Percentiles rank a stretch among this genome's conserved stretches.
Conservation (phyloP, 345 rosid species). For the Moricandia arvensis region DNA sequence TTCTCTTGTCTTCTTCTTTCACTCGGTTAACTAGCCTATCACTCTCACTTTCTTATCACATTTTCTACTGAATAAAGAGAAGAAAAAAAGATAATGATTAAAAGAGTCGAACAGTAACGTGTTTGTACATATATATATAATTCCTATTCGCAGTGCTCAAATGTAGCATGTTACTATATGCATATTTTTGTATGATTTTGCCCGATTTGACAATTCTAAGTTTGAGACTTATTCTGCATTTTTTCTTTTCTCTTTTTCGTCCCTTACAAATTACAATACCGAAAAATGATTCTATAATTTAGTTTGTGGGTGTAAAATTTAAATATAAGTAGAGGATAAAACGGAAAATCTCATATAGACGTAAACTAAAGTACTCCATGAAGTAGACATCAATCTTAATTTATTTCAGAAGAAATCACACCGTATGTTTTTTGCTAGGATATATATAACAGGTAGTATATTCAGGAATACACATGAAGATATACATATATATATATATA, state of each 20-base stretch:
- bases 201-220: constrained; percentile 30
- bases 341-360: not conserved
- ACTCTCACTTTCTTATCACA: constrained; percentile 16
- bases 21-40: constrained; percentile 14
- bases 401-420: not conserved
- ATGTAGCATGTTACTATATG: constrained; percentile 17
- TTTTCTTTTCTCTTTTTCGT: not conserved
- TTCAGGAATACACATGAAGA: not conserved
- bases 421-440: not conserved
- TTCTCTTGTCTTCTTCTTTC: constrained; percentile 20
- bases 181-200: constrained; percentile 24
- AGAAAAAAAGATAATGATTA: not conserved
- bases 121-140: constrained; percentile 20
- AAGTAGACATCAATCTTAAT: not conserved
- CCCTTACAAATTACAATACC: constrained; percentile 15
- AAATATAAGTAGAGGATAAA: not conserved
- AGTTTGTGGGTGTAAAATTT: not conserved
- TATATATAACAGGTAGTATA: not conserved
- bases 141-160: constrained; percentile 16
- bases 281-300: not conserved
- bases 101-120: constrained; percentile 17
- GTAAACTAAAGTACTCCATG: not conserved
- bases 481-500: too few species aligned
- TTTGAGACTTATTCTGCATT: not conserved
- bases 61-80: not conserved